phyloP scores from a whole-genome alignment of 495 filamentous ascomycete species.

The Xylaria curta region DNA sequence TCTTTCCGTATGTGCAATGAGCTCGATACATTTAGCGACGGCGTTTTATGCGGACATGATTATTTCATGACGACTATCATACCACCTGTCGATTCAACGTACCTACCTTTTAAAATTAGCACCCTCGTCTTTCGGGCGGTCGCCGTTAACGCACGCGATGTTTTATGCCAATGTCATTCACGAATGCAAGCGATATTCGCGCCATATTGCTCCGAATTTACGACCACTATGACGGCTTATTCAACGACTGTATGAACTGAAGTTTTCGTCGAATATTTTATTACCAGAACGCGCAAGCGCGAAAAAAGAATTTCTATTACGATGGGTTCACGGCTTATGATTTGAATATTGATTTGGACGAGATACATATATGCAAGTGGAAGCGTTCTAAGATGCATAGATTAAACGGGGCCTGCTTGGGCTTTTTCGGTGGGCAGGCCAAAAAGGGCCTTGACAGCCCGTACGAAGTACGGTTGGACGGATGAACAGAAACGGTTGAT shows the following conservation, averaged over 20 bases:
- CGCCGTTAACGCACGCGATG: constrained; percentile 43
- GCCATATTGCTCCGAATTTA: constrained; percentile 44
- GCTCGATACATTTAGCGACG: constrained; percentile 45
- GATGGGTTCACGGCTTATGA: constrained; percentile 43
- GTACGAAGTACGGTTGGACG: constrained; percentile 16
- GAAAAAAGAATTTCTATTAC: constrained; percentile 33
- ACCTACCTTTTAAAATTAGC: constrained; percentile 35
- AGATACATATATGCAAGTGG: constrained; percentile 22
- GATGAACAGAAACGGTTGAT: constrained; percentile 7
- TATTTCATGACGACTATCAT: constrained; percentile 39
- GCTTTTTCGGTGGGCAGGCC: constrained; percentile 6
- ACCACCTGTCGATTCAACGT: constrained; percentile 37
- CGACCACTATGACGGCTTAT: constrained; percentile 40
- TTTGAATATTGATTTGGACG: constrained; percentile 32
- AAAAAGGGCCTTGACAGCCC: constrained; percentile 13
- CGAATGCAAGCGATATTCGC: constrained; percentile 29
- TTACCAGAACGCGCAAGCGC: constrained; percentile 40
- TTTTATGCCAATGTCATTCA: constrained; percentile 31
- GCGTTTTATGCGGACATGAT: constrained; percentile 43
- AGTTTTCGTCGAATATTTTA: constrained; percentile 36
- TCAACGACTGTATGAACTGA: constrained; percentile 45
- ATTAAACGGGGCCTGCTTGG: constrained; percentile 29
- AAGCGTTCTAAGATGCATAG: constrained; percentile 38
- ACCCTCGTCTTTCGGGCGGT: constrained; percentile 36
- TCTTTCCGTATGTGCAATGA: constrained; percentile 33